Percentiles rank a stretch among this genome's conserved stretches.
Conservation (phyloP, 495 filamentous ascomycete genomes). For the Oidiodendron maius region DNA sequence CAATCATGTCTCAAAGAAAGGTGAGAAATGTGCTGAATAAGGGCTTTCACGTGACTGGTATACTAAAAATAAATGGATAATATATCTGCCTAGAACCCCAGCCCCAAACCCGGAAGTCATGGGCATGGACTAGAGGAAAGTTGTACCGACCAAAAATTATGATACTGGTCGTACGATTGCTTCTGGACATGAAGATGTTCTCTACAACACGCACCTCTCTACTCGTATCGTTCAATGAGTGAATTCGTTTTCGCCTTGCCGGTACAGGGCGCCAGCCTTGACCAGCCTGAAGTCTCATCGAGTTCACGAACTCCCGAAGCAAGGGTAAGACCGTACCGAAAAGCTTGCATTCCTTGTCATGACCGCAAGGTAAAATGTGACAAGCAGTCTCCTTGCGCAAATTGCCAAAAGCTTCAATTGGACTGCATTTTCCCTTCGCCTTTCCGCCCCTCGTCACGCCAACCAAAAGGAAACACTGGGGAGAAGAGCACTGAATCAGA, state of each 20-base stretch:
- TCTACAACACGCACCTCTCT: too few species aligned
- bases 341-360: background rate
- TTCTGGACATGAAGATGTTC: too few species aligned
- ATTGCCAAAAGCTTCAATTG: background rate
- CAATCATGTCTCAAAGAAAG: too few species aligned
- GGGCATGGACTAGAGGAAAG: too few species aligned
- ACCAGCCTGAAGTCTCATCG: background rate
- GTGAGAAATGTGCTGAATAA: too few species aligned
- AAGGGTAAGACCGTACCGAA: background rate
- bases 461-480: background rate
- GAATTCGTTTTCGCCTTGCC: background rate
- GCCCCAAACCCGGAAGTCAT: too few species aligned
- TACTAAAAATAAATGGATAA: too few species aligned
- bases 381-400: background rate
- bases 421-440: background rate
- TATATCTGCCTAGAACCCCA: too few species aligned
- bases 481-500: background rate
- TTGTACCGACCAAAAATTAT: too few species aligned
- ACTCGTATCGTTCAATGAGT: too few species aligned
- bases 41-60: too few species aligned
- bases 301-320: background rate
- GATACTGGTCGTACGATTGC: too few species aligned
- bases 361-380: background rate
- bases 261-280: background rate
- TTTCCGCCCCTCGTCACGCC: background rate